A percentile compares a stretch with the other conserved stretches of the same genome.
These are phyloP conservation scores for Cymbopogon flexuosus DNA, from an alignment of 202 grass and related monocot genomes.

Conservation along the genomic window DNA sequence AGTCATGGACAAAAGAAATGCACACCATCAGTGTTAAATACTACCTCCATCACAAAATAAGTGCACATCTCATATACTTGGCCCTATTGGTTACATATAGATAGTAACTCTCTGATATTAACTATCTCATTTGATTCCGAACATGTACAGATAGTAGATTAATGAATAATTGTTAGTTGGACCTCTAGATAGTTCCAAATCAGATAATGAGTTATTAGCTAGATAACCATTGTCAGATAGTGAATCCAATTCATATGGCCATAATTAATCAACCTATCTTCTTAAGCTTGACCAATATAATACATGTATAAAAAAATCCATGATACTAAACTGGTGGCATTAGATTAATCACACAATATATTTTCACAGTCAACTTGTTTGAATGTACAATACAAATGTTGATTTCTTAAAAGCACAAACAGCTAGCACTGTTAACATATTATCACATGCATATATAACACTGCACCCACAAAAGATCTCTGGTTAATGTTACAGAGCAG, in stretches of 20 bases:
- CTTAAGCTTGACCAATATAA: no score
- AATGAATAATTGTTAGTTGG: no score
- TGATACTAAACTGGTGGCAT: background rate
- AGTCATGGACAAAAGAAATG: background rate
- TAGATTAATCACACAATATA: background rate
- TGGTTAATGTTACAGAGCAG: background rate
- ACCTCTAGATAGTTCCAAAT: no score
- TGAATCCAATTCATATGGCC: no score
- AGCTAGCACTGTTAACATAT: background rate
- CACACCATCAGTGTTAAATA: background rate
- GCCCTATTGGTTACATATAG: no score
- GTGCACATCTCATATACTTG: background rate
- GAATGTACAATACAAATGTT: background rate
- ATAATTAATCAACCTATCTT: no score
- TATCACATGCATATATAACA: background rate
- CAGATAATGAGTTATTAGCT: no score
- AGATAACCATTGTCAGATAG: no score
- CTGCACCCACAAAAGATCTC: background rate
- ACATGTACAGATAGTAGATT: no score
- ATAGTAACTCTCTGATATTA: no score
- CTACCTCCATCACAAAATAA: background rate
- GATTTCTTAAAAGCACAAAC: background rate
- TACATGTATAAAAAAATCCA: background rate
- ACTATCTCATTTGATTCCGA: no score
- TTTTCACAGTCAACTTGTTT: background rate